A percentile compares a stretch with the other conserved stretches of the same genome.
Conservation (phyloP, 345 rosid genomes). For the Gossypium anomalum region DNA sequence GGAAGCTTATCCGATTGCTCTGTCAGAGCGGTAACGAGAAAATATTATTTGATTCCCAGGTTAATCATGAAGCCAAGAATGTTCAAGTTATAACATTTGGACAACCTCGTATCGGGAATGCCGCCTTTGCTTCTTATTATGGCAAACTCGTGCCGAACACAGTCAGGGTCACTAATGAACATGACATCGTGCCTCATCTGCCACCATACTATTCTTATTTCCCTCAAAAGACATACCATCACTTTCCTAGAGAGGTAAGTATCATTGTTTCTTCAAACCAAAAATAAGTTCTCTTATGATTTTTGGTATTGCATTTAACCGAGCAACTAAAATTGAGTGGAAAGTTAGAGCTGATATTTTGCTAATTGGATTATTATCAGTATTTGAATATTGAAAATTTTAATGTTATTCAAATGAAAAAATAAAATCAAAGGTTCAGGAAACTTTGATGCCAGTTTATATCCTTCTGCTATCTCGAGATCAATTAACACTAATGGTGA, state of each 20-base stretch:
- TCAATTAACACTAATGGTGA: background rate
- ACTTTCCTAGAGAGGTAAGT: conserved; percentile 87
- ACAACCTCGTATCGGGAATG: conserved; percentile 96
- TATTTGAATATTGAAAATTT: background rate
- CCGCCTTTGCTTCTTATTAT: conserved; percentile 70
- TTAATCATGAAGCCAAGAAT: conserved; percentile 54
- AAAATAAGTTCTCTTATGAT: background rate
- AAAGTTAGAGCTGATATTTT: background rate
- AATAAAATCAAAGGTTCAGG: background rate
- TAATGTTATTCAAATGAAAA: background rate
- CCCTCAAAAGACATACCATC: conserved; percentile 91
- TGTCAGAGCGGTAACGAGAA: background rate
- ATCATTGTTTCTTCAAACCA: background rate
- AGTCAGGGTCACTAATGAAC: conserved; percentile 65
- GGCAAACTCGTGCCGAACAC: conserved; percentile 63
- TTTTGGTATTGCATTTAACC: background rate
- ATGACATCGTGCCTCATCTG: conserved; percentile 89
- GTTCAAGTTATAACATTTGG: conserved; percentile 88
- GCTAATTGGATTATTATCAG: background rate
- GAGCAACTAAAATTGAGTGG: background rate
- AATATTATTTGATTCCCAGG: conserved; percentile 36
- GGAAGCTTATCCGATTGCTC: conserved; percentile 6
- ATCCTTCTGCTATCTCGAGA: background rate
- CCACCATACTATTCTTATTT: conserved; percentile 73
- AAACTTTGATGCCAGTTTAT: background rate